Percentiles rank a stretch among this genome's conserved stretches.
phyloP scores from a whole-genome alignment of 108 stramenopile species.

The Pseudonitzschia multistriata region DNA sequence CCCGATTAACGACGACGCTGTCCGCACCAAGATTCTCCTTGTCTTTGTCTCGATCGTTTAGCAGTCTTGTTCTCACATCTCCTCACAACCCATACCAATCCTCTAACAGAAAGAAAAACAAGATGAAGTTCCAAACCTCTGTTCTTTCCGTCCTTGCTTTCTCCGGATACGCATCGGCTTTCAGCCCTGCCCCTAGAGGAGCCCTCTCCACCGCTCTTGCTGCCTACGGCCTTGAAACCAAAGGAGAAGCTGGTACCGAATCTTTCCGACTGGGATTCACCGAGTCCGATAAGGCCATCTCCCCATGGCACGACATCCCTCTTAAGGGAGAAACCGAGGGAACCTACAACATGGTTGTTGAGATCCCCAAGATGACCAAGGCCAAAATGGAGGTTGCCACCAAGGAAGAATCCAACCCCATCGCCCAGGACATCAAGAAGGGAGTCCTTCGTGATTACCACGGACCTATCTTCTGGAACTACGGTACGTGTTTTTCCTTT shows the following conservation, averaged over 20 bases:
- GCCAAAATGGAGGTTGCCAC: constrained; percentile 99
- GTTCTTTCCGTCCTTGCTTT: constrained; percentile 55
- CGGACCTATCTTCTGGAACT: constrained; percentile 99
- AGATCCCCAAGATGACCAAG: constrained; percentile 98
- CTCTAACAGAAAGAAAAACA: constrained; percentile 10
- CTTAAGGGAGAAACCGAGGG: constrained; percentile 49
- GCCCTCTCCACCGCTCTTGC: constrained; percentile 15
- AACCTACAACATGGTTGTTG: constrained; percentile 92
- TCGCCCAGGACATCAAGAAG: constrained; percentile 98
- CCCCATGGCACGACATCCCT: constrained; percentile 90
- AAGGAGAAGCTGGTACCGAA: constrained; percentile 76
- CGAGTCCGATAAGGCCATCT: constrained; percentile 55
- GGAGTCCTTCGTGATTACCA: constrained; percentile 97
- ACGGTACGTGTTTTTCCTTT: constrained; percentile 54
- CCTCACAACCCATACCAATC: constrained; percentile 10
- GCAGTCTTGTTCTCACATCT: background rate
- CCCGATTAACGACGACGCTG: background rate
- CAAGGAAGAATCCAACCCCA: constrained; percentile 95
- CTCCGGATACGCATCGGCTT: constrained; percentile 45
- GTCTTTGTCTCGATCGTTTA: constrained; percentile 11
- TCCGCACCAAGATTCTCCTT: constrained; percentile 4
- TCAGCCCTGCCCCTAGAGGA: constrained; percentile 33
- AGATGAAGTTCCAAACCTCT: constrained; percentile 63
- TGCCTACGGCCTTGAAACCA: background rate
- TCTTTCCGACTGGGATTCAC: constrained; percentile 80